These are phyloP conservation scores for Tulasnella sp. DNA, from an alignment of 768 basidiomycete species.

Conservation along the genomic window DNA sequence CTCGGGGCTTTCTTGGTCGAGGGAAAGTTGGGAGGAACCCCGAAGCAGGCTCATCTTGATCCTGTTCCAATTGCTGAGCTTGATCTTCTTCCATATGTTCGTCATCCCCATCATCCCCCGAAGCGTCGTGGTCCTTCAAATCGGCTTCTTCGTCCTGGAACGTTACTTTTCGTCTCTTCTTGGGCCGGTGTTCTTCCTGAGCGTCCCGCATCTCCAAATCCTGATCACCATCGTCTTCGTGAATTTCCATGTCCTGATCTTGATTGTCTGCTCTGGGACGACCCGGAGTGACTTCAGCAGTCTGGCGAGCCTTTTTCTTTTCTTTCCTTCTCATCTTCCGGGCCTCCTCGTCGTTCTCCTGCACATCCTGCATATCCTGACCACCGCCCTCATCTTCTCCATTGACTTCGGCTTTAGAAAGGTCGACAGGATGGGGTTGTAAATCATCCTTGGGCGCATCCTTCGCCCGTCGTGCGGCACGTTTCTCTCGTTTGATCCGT, in stretches of 20 bases:
- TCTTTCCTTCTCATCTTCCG: background rate
- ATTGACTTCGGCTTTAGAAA: background rate
- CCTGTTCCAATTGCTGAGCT: background rate
- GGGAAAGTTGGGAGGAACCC: conserved; percentile 64
- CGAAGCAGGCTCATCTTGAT: background rate
- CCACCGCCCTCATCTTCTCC: background rate
- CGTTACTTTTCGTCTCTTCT: background rate
- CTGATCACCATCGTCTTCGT: background rate
- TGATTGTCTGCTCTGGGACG: background rate
- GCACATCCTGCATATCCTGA: background rate
- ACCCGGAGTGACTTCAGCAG: background rate
- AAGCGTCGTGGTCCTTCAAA: background rate
- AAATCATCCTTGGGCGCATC: background rate
- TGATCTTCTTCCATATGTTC: background rate
- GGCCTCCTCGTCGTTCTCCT: too few species aligned
- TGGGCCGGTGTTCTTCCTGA: background rate
- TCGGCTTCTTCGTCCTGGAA: background rate
- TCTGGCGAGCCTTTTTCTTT: background rate
- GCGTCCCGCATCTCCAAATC: background rate
- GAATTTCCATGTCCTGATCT: background rate
- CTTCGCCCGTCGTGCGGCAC: background rate
- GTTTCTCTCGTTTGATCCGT: background rate
- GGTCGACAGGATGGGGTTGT: background rate
- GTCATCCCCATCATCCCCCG: background rate
- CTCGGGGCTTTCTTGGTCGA: conserved; percentile 57